Conservation (phyloP, 441 rosid genomes). For the Bruguiera hainesii region DNA sequence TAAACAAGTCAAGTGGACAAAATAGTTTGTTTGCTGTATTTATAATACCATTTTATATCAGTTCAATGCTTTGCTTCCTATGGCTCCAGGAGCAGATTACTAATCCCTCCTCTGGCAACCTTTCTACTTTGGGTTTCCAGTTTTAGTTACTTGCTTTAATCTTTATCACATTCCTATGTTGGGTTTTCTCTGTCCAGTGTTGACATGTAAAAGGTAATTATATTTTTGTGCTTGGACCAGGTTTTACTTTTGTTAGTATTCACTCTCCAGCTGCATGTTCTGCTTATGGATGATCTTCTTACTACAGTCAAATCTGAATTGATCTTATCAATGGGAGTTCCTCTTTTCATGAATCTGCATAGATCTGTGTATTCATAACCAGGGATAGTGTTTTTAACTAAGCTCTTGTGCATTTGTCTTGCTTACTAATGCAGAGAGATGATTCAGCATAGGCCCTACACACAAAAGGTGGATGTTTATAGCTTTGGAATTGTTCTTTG, state of each 20-base stretch:
- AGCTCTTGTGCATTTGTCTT: conserved; percentile 7
- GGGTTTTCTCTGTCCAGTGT: no score
- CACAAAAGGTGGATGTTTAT: conserved; percentile 92
- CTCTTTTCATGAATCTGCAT: not conserved
- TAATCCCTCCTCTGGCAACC: no score
- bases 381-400: not conserved
- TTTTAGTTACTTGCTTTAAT: no score
- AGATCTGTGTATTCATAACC: not conserved
- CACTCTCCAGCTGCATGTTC: not conserved
- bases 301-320: not conserved
- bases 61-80: no score
- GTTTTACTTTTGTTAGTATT: not conserved
- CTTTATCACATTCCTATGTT: no score
- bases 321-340: not conserved
- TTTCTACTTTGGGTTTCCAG: no score
- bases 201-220: no score
- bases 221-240: no score
- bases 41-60: no score
- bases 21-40: no score
- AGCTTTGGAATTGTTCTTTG: conserved; percentile 96
- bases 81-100: no score
- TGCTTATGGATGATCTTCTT: not conserved
- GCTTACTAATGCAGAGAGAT: conserved; percentile 66
- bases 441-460: conserved; percentile 97
- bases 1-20: no score